Percentiles rank a stretch among this genome's conserved stretches.
Conservation (phyloP, 768 basidiomycete genomes). For the Vararia minispora region DNA sequence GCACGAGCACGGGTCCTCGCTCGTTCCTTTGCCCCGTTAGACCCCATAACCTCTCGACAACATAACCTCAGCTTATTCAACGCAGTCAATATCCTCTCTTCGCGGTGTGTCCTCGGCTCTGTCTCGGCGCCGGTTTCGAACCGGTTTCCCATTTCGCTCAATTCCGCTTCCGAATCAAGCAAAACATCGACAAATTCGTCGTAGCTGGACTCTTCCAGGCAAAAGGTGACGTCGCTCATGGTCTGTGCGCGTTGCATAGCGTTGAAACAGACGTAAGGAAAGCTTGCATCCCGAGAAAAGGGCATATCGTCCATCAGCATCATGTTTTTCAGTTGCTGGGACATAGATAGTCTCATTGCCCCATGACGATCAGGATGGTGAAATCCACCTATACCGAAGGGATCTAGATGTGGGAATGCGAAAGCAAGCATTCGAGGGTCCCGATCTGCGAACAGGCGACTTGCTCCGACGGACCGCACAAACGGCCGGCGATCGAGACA, state of each 20-base stretch:
- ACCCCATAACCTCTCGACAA: neutral
- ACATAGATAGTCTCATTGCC: neutral
- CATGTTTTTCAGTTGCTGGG: neutral
- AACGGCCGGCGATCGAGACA: neutral
- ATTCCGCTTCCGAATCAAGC: neutral
- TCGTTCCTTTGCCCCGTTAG: neutral
- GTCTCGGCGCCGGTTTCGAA: neutral
- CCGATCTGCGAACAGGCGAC: neutral
- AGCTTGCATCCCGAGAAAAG: neutral
- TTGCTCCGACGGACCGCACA: neutral
- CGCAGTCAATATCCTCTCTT: neutral
- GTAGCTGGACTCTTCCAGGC: neutral
- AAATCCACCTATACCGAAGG: neutral
- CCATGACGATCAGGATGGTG: neutral
- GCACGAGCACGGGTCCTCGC: neutral
- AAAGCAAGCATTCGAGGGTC: neutral
- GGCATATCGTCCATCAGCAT: neutral
- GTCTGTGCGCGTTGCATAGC: neutral
- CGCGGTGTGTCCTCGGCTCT: neutral
- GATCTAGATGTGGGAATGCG: neutral
- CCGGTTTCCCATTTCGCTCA: neutral
- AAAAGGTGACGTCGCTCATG: neutral
- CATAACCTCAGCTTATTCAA: neutral
- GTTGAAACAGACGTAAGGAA: slow-evolving; percentile 1
- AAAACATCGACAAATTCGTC: neutral